A percentile compares a stretch with the other conserved stretches of the same genome.
Conservation (phyloP, 371 early-diverging fungal species). For the Rhizopus stolonifer region DNA sequence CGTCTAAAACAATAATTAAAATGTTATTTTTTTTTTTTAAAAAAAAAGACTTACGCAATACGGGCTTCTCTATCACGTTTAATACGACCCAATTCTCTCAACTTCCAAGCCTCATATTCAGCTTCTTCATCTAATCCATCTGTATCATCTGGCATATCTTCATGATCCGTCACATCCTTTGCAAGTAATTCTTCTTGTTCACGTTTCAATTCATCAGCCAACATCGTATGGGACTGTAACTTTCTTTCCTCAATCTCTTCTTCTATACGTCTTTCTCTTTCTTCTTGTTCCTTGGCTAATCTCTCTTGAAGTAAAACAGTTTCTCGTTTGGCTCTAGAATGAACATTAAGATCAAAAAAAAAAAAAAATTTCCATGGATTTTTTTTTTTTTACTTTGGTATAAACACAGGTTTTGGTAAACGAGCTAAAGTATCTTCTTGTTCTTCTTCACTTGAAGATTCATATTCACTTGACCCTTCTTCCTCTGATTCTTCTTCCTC, state of each 20-base stretch:
- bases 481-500: slow-evolving; percentile 39
- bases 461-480: slow-evolving; percentile 59
- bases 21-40: too few relatives aligned
- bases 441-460: slow-evolving; percentile 60
- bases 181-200: slow-evolving; percentile 28
- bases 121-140: slow-evolving; percentile 85
- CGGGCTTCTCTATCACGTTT: slow-evolving; percentile 84
- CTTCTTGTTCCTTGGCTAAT: slow-evolving; percentile 62
- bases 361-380: not conserved
- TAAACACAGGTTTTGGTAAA: slow-evolving; percentile 80
- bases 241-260: slow-evolving; percentile 66
- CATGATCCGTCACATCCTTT: slow-evolving; percentile 28
- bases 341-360: not conserved
- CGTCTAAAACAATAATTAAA: slow-evolving; percentile 43
- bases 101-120: slow-evolving; percentile 89
- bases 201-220: slow-evolving; percentile 69
- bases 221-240: slow-evolving; percentile 71
- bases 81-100: slow-evolving; percentile 88
- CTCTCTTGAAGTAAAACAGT: slow-evolving; percentile 66
- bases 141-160: slow-evolving; percentile 81
- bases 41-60: slow-evolving; percentile 55
- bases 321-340: slow-evolving; percentile 60
- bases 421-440: slow-evolving; percentile 47
- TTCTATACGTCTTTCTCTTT: slow-evolving; percentile 44
- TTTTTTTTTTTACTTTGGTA: slow-evolving; percentile 65